Percentiles rank a stretch among this genome's conserved stretches.
These are phyloP conservation scores for Phtheirospermum japonicum DNA, from an alignment of 257 asterid genomes.

Conservation along the genomic window DNA sequence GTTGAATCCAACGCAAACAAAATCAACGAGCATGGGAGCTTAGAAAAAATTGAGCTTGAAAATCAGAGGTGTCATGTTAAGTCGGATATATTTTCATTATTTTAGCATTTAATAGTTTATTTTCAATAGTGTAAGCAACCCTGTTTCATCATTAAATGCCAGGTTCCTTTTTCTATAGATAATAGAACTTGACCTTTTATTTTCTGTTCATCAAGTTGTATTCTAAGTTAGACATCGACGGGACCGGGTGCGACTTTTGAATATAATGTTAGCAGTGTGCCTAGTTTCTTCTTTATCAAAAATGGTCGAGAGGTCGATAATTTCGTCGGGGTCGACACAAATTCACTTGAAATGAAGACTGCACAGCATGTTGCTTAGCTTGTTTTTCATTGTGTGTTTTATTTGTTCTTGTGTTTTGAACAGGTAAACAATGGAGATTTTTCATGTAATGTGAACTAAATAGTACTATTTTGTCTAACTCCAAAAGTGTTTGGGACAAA, in stretches of 20 bases:
- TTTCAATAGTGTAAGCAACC: no score
- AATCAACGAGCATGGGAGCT: slow-evolving; percentile 27
- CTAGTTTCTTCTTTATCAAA: slow-evolving; percentile 61
- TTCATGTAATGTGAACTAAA: no score
- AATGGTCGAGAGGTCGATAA: slow-evolving; percentile 62
- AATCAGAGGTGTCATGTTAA: slow-evolving; percentile 36
- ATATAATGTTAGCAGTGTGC: slow-evolving; percentile 63
- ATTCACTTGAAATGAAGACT: slow-evolving; percentile 52
- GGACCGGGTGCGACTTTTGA: slow-evolving; percentile 49
- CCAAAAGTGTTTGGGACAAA: no score
- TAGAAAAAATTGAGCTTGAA: slow-evolving; percentile 44
- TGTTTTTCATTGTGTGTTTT: background rate
- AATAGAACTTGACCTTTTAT: no score
- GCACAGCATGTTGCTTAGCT: slow-evolving; percentile 43
- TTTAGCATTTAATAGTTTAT: background rate
- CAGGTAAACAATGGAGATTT: no score
- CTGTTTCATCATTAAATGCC: no score
- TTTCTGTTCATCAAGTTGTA: background rate
- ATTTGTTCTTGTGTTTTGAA: no score
- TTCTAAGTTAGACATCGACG: slow-evolving; percentile 2
- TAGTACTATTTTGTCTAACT: no score
- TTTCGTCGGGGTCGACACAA: slow-evolving; percentile 52
- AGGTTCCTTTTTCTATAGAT: background rate
- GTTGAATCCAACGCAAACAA: background rate
- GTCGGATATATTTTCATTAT: slow-evolving; percentile 22